Base-by-base conservation (phyloP, 2,329 filamentous ascomycete genomes). In the Penicillium decumbens region DNA sequence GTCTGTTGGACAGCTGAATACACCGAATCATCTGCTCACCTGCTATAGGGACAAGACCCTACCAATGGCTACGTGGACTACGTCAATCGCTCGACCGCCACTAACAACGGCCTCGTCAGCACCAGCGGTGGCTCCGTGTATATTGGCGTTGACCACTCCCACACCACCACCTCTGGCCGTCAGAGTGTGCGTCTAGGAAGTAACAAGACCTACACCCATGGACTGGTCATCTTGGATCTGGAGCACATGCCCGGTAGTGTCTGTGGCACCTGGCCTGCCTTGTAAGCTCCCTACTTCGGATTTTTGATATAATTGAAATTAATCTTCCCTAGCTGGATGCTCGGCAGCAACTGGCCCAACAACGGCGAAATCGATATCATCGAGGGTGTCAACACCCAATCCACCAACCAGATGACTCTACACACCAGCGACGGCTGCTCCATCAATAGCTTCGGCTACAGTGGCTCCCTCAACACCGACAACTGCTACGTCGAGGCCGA, bases 311-410 rank as follows among this genome's bases (percentile, higher is more conserved):
- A 2, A 3, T 1, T 8, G 7, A 28, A 28, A 8, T 1, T 9
- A 28, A 9, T 6, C 27, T 9, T 10, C 9, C 27, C 6, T 28
- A 28, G 27, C 65, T 80, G 78, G 78, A 75, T 74, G 41, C 65
- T 88, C 29, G 87, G 86, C 13, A 74, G 77, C n/a, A 70, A 79
- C 62, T 91, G 88, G 88, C 88, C 88, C 1, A 66, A 66, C 37
- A 74, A 75, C 6, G 87, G 87, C 41, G 88, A 91, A 71, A 87
- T 92, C 60, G 88, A 92, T 66, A 86, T 91, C 61, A 81, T 91
- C 59, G 88, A 91, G 72, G 87, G 86, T 32, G 84, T 89, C 58
- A 88, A 89, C 72, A 72, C 75, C 20, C 78, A 82, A 53, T 65
- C 72, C 2, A 70, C 75, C 50, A 81, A 87, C 66, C 69, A 76